Percentiles rank a stretch among this genome's conserved stretches.
Conservation (phyloP, 208 protist species). For the Acanthamoeba castellanii region DNA sequence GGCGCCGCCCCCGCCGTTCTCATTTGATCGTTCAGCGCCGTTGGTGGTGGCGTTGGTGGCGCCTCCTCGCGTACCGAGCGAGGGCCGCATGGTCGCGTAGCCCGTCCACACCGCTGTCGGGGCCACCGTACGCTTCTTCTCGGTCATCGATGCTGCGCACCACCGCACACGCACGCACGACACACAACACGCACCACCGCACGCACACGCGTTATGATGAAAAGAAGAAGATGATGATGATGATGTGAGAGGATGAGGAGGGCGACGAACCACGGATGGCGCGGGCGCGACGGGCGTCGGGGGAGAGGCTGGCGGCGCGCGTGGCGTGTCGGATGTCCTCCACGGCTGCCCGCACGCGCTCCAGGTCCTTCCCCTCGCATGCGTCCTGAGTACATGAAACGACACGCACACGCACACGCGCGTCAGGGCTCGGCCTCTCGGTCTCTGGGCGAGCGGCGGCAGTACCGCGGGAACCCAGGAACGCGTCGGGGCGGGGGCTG, state of each 20-base stretch:
- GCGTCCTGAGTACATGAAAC: not conserved
- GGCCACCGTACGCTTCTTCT: not conserved
- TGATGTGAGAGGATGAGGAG: too few relatives aligned
- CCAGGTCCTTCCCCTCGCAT: slow-evolving; percentile 7
- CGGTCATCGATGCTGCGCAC: not conserved
- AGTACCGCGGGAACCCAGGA: not conserved
- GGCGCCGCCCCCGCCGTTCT: too few relatives aligned
- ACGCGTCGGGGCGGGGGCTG: not conserved
- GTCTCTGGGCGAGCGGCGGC: too few relatives aligned
- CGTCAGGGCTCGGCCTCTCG: too few relatives aligned
- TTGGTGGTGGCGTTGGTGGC: too few relatives aligned
- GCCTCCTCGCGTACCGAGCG: too few relatives aligned
- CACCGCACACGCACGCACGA: too few relatives aligned
- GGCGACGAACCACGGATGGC: slow-evolving; percentile 11
- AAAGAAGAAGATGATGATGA: too few relatives aligned
- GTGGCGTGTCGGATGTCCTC: not conserved
- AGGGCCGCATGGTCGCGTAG: not conserved
- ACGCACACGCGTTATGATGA: not conserved
- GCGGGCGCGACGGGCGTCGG: slow-evolving; percentile 22
- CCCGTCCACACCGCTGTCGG: not conserved
- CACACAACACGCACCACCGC: not conserved
- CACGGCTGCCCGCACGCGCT: not conserved
- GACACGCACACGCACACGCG: too few relatives aligned
- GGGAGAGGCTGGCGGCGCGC: slow-evolving; percentile 24
- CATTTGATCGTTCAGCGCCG: too few relatives aligned